Base-by-base conservation (phyloP, 2,329 filamentous ascomycete genomes). In the Xenosphaeropsis pyriputrescens region DNA sequence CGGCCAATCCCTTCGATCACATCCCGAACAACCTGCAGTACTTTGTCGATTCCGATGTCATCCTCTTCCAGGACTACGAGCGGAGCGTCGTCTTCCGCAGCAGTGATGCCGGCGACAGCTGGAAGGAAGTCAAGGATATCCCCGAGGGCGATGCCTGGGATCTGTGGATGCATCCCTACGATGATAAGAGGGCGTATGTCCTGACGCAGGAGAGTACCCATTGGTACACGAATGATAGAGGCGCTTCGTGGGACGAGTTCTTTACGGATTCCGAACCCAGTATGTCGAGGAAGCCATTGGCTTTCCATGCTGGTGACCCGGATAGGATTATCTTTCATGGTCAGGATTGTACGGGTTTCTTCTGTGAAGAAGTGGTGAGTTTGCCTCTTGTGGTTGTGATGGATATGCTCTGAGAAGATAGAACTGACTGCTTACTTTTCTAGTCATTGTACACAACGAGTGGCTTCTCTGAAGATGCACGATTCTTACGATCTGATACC, bases 311-410 rank as follows among this genome's bases (percentile, higher is more conserved):
- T 39, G 67, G 62, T 45, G 85, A 98, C 56, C 75, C 80, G 16
- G 74, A 89, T 51, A 85, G 84, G 60, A 82, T 96, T 45, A 72
- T 98, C 43, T 85, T 91, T 62, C 80, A 88, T 55, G 75, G 77
- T 53, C 74, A 79, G 65, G 65, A 76, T 43, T 88, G 82, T 54
- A 60, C 68, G 14, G 66, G 71, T 33, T 64, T 73, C 18, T 70
- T 72, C 50, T 85, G 80, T 56, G 63, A 70, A 43, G 73, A 79
- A 51, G 59, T 70, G 41, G 63, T 57, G 46, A 45, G 51, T 41
- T 31, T 37, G 18, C 31, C 18, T 36, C 8, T 19, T 26, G 51
- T 39, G 51, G 38, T 11, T 8, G 17, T 44, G 5, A 15, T 14
- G 19, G 44, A 63, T 47, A 62, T 68, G 16, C 72, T 3, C 8